phyloP scores from a whole-genome alignment of 1,284 basidiomycete genomes.

The Coniferiporia weirii region DNA sequence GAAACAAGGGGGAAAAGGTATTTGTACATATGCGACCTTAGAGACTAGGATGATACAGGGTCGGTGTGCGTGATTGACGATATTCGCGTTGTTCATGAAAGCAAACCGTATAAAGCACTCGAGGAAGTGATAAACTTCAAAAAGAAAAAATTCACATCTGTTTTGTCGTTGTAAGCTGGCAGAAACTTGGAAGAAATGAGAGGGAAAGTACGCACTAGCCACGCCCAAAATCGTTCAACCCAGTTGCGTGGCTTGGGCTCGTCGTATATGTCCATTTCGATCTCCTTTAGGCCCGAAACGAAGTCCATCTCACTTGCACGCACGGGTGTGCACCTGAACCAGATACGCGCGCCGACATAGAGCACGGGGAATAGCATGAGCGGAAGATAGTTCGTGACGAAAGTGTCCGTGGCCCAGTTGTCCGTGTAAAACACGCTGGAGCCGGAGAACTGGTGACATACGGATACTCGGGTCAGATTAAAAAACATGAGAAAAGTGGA shows the following conservation, averaged over 20 bases:
- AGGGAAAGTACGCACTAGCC: constrained; percentile 9
- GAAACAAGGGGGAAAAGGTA: too few species aligned
- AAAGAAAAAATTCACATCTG: too few species aligned
- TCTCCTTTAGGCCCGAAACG: constrained; percentile 59
- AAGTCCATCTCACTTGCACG: constrained; percentile 75
- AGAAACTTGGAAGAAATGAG: background rate
- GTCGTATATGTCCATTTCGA: constrained; percentile 65
- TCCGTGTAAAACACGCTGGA: constrained; percentile 72
- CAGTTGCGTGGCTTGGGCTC: constrained; percentile 31
- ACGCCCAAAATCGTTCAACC: background rate
- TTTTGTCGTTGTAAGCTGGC: too few species aligned
- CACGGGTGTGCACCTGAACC: constrained; percentile 43
- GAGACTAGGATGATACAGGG: too few species aligned
- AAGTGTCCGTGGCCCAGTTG: constrained; percentile 52
- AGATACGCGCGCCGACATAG: constrained; percentile 55
- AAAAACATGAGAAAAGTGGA: background rate
- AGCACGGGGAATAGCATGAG: constrained; percentile 74
- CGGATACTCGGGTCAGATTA: background rate
- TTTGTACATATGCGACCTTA: too few species aligned
- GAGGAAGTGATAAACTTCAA: too few species aligned
- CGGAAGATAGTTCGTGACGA: constrained; percentile 79
- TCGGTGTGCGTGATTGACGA: too few species aligned
- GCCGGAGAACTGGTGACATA: constrained; percentile 54
- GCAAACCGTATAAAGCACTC: too few species aligned
- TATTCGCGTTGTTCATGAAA: too few species aligned